Evolutionary conservation across 495 filamentous ascomycete species (phyloP).

Genomic region (Tuber magnatum): DNA sequence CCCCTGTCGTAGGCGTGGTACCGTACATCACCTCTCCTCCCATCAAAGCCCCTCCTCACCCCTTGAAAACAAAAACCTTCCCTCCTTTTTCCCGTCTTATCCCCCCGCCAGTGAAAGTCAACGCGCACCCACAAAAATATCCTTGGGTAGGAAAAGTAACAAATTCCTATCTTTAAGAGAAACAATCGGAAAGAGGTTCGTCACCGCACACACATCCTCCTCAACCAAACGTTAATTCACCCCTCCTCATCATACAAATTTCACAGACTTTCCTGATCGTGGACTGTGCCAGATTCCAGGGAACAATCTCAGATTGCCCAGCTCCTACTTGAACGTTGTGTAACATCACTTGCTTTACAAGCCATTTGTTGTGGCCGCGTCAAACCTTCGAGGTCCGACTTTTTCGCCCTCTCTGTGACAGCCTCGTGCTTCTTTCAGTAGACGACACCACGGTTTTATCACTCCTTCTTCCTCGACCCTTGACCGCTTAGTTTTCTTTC

Average conservation of each 20-base stretch:
- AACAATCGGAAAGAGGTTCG: conserved; percentile 37
- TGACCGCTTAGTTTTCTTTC: background rate
- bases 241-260: conserved; percentile 29
- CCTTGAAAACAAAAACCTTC: conserved; percentile 32
- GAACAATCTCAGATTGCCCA: conserved; percentile 36
- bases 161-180: conserved; percentile 17
- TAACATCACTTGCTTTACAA: conserved; percentile 37
- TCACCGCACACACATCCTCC: conserved; percentile 27
- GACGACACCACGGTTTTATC: conserved; percentile 31
- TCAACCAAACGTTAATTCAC: conserved; percentile 22
- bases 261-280: conserved; percentile 23
- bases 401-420: conserved; percentile 27
- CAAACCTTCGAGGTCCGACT: conserved; percentile 36
- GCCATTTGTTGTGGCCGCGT: conserved; percentile 38
- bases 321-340: conserved; percentile 22
- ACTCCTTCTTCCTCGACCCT: conserved; percentile 22
- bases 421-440: conserved; percentile 40
- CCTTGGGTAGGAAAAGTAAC: conserved; percentile 22
- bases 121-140: conserved; percentile 21
- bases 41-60: conserved; percentile 36
- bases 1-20: conserved; percentile 5
- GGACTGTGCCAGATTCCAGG: conserved; percentile 30
- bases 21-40: conserved; percentile 16
- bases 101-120: conserved; percentile 33
- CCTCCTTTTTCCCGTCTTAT: conserved; percentile 28